These are phyloP conservation scores for Fusarium agapanthi DNA, from an alignment of 2,329 filamentous ascomycete genomes.

Conservation along the genomic window DNA sequence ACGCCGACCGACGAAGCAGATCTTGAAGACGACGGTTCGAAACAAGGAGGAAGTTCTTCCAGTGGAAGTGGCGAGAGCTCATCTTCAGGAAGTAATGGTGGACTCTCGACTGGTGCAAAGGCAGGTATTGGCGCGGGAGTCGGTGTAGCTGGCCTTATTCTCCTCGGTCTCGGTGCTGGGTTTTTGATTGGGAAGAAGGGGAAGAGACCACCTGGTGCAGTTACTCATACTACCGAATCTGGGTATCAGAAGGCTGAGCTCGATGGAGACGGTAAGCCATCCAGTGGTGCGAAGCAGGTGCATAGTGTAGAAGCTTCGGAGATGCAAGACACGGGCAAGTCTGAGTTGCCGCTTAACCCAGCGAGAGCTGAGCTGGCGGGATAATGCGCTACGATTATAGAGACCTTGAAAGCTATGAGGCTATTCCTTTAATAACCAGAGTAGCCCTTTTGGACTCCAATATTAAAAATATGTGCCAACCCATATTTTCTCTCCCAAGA, in stretches of 20 bases:
- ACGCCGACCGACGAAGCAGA: neutral
- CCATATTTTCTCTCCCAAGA: accelerated
- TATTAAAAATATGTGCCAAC: accelerated
- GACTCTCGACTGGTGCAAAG: neutral
- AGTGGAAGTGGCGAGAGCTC: accelerated
- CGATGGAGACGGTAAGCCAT: accelerated
- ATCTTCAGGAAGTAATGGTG: neutral
- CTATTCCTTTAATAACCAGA: accelerated
- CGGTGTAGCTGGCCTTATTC: neutral
- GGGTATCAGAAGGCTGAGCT: neutral
- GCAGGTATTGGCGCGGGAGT: neutral
- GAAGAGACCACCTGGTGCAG: accelerated
- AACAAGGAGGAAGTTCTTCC: neutral
- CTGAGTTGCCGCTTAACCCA: accelerated
- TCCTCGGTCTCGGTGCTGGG: neutral
- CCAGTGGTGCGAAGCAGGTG: accelerated
- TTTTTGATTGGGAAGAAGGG: neutral
- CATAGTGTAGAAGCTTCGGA: neutral
- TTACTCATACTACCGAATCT: no score
- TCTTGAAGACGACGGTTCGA: accelerated
- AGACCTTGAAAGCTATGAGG: neutral
- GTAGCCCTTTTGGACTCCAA: accelerated
- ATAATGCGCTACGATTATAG: accelerated
- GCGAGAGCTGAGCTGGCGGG: neutral
- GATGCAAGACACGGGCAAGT: neutral